Base-by-base conservation (phyloP, 2,329 filamentous ascomycete genomes). In the Paecilomyces sp. region DNA sequence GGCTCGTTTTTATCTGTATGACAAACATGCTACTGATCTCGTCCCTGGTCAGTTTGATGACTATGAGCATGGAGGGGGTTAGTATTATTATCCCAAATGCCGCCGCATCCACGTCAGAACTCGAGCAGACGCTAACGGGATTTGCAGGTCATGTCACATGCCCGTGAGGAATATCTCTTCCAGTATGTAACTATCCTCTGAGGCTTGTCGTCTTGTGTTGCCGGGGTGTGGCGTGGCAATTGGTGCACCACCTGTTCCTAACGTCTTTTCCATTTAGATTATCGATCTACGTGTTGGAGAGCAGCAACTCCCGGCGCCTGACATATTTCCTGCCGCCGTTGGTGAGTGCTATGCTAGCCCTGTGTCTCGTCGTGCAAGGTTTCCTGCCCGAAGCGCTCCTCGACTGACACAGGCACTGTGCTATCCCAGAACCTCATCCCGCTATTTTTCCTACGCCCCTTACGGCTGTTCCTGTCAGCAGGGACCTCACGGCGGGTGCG, bases 1-100 rank as follows among this genome's bases (percentile, higher is more conserved):
- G 76, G 82, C 74, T 87, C 58, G 75, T 85, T 58, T 87, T 86
- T 62, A 79, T 86, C 51, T 81, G 80, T 59, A 74, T 87, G 73
- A 86, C 83, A 57, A 86, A 86, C 64, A 82, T 86, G 55, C 73
- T 86, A 18, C 75, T 86, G 59, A 80, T 86, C 61, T 85, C 83
- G 33, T 84, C 82, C 31, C 71, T 85, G 63, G 83, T 85, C 62
- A 83, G 80, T 61, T 74, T 85, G 61, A 76, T 86, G 67, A 83
- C 81, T 51, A 84, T 85, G 72, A 84, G 80, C 61, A 71, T 86
- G 59, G 66, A 83, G 81, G 78, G 83, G 80, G 76, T 71, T 76
- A 67, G 66, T 65, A 36, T 58, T 36, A 6, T 22, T 53, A 25
- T 18, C 51, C 25, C 53, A 36, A 34, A 47, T 58, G 5, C 30